Conservation (phyloP, 108 stramenopile genomes). For the Pseudonitzschia delicatissima region DNA sequence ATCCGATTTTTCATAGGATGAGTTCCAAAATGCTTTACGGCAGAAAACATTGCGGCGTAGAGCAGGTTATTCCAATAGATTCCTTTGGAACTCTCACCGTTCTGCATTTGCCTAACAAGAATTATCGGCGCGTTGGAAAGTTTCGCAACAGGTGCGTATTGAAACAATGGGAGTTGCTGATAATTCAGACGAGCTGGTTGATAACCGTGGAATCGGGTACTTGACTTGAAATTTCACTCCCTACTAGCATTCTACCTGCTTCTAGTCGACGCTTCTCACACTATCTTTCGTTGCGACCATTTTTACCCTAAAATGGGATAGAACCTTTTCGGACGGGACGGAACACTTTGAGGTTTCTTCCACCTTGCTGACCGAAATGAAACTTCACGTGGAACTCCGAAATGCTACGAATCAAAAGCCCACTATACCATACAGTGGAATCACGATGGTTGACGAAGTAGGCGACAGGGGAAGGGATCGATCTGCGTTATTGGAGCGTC, state of each 20-base stretch:
- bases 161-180: conserved; percentile 98
- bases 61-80: conserved; percentile 67
- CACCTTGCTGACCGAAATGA: conserved; percentile 60
- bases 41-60: conserved; percentile 61
- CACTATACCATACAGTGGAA: conserved; percentile 48
- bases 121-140: conserved; percentile 82
- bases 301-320: too few relatives aligned
- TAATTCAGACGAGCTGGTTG: conserved; percentile 66
- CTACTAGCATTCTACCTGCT: too few relatives aligned
- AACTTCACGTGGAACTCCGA: conserved; percentile 65
- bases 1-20: conserved; percentile 44
- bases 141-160: conserved; percentile 25
- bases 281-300: too few relatives aligned
- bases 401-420: conserved; percentile 32
- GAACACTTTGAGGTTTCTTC: conserved; percentile 54
- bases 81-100: conserved; percentile 77
- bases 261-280: too few relatives aligned
- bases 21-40: conserved; percentile 79
- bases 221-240: too few relatives aligned
- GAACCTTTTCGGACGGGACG: conserved; percentile 68
- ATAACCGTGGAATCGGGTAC: too few relatives aligned
- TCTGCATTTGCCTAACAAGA: conserved; percentile 85
- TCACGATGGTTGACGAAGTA: conserved; percentile 70
- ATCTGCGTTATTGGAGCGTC: conserved; percentile 37
- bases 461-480: conserved; percentile 15